A percentile compares a stretch with the other conserved stretches of the same genome.
Conservation (phyloP, 805 yeast genomes). For the Kazachstania kunashirensis region DNA sequence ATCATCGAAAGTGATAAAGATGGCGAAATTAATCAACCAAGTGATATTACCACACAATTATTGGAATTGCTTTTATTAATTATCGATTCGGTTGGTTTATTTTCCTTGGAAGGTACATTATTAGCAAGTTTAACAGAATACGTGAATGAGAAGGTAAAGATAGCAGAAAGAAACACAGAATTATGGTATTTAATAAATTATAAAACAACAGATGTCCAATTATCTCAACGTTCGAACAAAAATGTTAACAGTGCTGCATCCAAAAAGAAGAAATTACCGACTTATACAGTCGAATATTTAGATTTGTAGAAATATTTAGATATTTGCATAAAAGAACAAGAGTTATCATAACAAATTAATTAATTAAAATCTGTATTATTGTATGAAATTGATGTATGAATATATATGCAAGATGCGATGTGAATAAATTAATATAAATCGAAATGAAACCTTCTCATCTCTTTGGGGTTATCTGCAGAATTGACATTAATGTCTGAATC, state of each 20-base stretch:
- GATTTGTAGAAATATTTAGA: constrained; percentile 10
- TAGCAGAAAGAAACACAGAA: constrained; percentile 25
- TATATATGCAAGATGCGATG: neutral
- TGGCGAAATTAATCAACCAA: constrained; percentile 8
- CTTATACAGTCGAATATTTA: constrained; percentile 26
- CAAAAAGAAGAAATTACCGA: constrained; percentile 10
- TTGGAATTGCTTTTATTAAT: constrained; percentile 26
- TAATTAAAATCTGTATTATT: no score
- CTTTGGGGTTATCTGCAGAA: constrained; percentile 18
- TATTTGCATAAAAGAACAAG: no score
- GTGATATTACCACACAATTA: constrained; percentile 16
- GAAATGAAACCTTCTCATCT: constrained; percentile 18
- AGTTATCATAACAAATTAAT: no score
- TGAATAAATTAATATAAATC: constrained; percentile 7
- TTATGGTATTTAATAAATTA: constrained; percentile 23
- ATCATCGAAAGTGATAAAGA: constrained; percentile 19
- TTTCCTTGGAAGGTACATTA: constrained; percentile 23
- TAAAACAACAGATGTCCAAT: constrained; percentile 8
- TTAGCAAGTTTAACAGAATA: constrained; percentile 18
- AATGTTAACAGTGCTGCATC: neutral
- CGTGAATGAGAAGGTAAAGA: constrained; percentile 19
- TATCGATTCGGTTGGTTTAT: constrained; percentile 29
- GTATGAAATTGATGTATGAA: no score
- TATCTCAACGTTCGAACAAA: constrained; percentile 3
- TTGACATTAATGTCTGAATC: constrained; percentile 28